A percentile compares a stretch with the other conserved stretches of the same genome.
These are phyloP conservation scores for Tinospora cordifolia DNA, from an alignment of 164 flowering plant genomes.

Conservation along the genomic window DNA sequence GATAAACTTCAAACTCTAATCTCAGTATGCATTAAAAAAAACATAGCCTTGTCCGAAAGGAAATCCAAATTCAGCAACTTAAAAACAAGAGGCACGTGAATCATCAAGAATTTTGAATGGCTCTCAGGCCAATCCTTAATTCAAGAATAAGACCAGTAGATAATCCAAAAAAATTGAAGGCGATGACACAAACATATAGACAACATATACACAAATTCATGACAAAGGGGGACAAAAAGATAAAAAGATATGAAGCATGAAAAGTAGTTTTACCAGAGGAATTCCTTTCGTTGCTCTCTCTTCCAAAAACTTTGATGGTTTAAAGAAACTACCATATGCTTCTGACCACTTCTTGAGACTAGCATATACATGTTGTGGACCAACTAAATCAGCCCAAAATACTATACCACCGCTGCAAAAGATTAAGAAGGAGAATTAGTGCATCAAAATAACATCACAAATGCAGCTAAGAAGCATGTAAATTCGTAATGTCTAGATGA, in stretches of 20 bases:
- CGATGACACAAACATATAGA: too few species aligned
- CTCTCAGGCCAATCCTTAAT: too few species aligned
- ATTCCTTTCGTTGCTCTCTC: constrained; percentile 74
- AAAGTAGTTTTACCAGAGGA: constrained; percentile 51
- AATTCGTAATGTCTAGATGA: neutral
- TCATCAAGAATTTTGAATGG: too few species aligned
- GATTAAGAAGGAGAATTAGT: neutral
- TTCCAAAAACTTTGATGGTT: constrained; percentile 83
- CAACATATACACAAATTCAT: too few species aligned
- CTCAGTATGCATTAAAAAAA: neutral
- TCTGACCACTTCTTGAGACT: constrained; percentile 76
- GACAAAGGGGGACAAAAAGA: too few species aligned
- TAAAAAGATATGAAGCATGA: neutral
- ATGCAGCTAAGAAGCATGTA: neutral
- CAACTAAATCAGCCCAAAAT: constrained; percentile 86
- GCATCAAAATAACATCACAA: neutral
- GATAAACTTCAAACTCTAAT: neutral
- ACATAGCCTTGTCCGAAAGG: too few species aligned
- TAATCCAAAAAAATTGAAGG: too few species aligned
- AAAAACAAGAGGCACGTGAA: too few species aligned
- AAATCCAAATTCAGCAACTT: too few species aligned
- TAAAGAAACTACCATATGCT: constrained; percentile 58
- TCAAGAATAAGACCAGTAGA: too few species aligned
- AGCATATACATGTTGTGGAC: constrained; percentile 45
- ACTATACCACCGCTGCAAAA: constrained; percentile 79